Conservation (phyloP, 1,139 yeast species). For the Hanseniaspora gamundiae region DNA sequence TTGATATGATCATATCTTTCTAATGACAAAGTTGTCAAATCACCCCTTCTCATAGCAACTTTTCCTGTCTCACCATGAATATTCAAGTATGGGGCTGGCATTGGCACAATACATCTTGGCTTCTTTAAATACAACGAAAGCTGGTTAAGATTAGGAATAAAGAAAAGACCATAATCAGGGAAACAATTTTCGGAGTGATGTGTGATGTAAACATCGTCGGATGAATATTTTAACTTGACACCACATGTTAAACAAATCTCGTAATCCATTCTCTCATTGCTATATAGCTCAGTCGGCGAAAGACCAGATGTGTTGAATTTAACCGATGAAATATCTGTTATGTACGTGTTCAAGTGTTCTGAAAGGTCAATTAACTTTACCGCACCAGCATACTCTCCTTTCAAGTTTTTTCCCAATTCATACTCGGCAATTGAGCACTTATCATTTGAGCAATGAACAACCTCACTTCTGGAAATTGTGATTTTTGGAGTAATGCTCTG, state of each 20-base stretch:
- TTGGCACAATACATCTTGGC: constrained; percentile 25
- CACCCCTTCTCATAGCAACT: constrained; percentile 39
- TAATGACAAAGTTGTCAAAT: constrained; percentile 38
- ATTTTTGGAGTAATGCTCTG: neutral
- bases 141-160: constrained; percentile 31
- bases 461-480: neutral
- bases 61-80: constrained; percentile 61
- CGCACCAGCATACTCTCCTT: constrained; percentile 52
- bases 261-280: constrained; percentile 27
- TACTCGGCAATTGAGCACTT: constrained; percentile 5
- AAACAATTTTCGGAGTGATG: constrained; percentile 21
- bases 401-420: constrained; percentile 2
- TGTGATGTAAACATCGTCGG: constrained; percentile 8
- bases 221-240: constrained; percentile 25
- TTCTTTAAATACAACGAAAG: constrained; percentile 29
- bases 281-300: neutral
- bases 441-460: neutral
- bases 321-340: constrained; percentile 33
- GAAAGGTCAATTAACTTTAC: constrained; percentile 54
- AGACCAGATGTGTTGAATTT: constrained; percentile 9
- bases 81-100: constrained; percentile 58
- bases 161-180: constrained; percentile 31
- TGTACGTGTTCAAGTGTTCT: constrained; percentile 53
- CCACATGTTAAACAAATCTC: constrained; percentile 32
- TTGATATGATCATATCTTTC: constrained; percentile 44